A percentile compares a stretch with the other conserved stretches of the same genome.
Conservation (phyloP, 2,329 filamentous ascomycete species). For the Graphilbum fragrans region DNA sequence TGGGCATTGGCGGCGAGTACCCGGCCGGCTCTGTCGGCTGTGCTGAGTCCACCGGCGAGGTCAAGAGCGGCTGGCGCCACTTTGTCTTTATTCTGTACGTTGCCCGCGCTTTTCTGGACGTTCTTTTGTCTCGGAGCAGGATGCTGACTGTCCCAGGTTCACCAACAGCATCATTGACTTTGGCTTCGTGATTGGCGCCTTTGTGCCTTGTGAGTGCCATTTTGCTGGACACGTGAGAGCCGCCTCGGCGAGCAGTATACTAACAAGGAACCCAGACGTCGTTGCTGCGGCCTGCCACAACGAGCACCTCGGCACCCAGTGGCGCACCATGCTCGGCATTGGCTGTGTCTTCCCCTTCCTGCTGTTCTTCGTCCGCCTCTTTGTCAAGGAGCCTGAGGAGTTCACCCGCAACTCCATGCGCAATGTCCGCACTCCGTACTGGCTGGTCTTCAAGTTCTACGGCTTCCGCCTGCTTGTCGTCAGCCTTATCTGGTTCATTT, state of each 20-base stretch:
- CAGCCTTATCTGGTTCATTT: conserved; percentile 73
- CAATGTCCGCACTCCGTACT: conserved; percentile 42
- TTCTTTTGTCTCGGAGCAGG: neutral
- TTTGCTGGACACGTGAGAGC: no score
- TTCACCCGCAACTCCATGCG: conserved; percentile 61
- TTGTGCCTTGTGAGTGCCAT: conserved; percentile 44
- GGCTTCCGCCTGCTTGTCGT: conserved; percentile 60
- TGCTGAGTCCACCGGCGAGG: conserved; percentile 72
- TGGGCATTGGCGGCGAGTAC: conserved; percentile 75
- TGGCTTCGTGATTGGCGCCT: conserved; percentile 69
- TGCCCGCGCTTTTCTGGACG: conserved; percentile 47
- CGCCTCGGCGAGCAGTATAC: no score
- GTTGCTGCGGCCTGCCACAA: conserved; percentile 44
- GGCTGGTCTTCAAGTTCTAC: conserved; percentile 52
- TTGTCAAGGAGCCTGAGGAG: conserved; percentile 67
- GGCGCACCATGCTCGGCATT: conserved; percentile 70
- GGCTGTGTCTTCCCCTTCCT: conserved; percentile 66
- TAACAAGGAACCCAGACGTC: conserved; percentile 21
- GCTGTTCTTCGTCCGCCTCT: conserved; percentile 58
- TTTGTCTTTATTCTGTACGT: conserved; percentile 66
- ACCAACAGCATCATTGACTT: conserved; percentile 20
- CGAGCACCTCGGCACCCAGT: conserved; percentile 59
- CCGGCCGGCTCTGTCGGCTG: conserved; percentile 74
- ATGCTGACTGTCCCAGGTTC: conserved; percentile 46
- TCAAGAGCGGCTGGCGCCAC: conserved; percentile 72